Evolutionary conservation across 1,284 basidiomycete genomes (phyloP).

Genomic region (Stereum hirsutum): DNA sequence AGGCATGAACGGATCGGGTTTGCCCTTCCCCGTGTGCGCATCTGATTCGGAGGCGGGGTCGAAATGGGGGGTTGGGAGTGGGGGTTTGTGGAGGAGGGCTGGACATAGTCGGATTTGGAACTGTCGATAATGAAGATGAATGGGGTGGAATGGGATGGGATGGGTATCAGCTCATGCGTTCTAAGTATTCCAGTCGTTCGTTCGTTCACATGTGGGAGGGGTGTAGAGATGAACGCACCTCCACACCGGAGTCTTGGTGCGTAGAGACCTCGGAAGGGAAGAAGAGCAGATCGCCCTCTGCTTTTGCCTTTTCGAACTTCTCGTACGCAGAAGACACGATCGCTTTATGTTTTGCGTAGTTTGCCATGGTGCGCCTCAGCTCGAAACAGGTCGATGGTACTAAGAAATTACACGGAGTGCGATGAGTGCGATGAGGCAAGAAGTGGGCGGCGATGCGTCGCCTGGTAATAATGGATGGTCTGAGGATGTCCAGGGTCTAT

Average conservation of each 20-base stretch:
- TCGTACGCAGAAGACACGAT: constrained; percentile 52
- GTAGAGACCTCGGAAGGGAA: constrained; percentile 62
- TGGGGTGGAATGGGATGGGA: not conserved
- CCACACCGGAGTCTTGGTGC: constrained; percentile 49
- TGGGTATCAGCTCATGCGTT: not conserved
- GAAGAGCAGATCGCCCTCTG: constrained; percentile 67
- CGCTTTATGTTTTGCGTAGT: too few relatives aligned
- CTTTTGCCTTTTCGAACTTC: constrained; percentile 50
- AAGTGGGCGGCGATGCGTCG: too few relatives aligned
- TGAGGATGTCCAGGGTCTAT: too few relatives aligned
- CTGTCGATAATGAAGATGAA: constrained; percentile 38
- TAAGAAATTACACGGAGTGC: too few relatives aligned
- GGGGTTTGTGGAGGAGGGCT: constrained; percentile 68
- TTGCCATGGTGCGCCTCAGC: too few relatives aligned
- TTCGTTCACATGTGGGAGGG: not conserved
- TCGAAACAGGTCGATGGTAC: too few relatives aligned
- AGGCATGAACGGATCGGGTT: constrained; percentile 65
- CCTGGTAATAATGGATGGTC: too few relatives aligned
- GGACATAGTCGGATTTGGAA: constrained; percentile 79
- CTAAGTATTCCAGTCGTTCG: constrained; percentile 2
- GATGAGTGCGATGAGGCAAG: too few relatives aligned
- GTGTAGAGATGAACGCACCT: constrained; percentile 42
- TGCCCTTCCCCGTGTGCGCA: constrained; percentile 22
- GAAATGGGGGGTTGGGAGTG: constrained; percentile 37
- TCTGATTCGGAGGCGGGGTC: constrained; percentile 16